Conservation (phyloP, 495 filamentous ascomycete genomes). For the Podospora comata region DNA sequence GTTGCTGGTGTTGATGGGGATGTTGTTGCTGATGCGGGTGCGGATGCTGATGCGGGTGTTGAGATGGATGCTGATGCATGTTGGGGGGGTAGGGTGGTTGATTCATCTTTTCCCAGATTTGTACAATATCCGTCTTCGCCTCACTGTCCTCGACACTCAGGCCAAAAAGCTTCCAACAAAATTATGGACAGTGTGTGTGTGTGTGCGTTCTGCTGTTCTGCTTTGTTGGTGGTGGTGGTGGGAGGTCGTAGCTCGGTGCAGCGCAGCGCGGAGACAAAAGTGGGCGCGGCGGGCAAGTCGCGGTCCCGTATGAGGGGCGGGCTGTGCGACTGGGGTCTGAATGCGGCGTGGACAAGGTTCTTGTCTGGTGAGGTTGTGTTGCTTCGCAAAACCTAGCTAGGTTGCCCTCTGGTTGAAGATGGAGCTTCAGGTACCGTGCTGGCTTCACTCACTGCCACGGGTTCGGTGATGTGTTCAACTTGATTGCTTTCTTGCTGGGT, state of each 20-base stretch:
- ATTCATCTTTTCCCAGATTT: slow-evolving; percentile 21
- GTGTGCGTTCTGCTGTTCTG: neutral
- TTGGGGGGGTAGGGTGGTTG: slow-evolving; percentile 26
- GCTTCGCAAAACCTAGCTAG: neutral
- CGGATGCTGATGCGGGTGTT: neutral
- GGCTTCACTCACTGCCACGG: neutral
- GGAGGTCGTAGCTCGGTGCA: neutral
- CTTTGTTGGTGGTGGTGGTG: neutral
- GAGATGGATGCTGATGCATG: slow-evolving; percentile 1
- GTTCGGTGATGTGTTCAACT: neutral
- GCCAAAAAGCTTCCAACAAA: neutral
- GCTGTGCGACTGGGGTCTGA: neutral
- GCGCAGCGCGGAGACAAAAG: slow-evolving; percentile 5
- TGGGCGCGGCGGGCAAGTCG: slow-evolving; percentile 3
- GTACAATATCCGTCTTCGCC: neutral
- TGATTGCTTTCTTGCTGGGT: neutral
- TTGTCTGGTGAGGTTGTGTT: neutral
- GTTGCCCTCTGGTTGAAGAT: neutral
- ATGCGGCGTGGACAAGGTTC: neutral
- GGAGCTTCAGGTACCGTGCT: neutral
- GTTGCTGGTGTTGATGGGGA: slow-evolving; percentile 17
- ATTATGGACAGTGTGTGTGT: neutral
- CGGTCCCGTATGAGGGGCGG: slow-evolving; percentile 5
- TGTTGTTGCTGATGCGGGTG: slow-evolving; percentile 25
- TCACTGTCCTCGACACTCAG: neutral